Evolutionary conservation across 306 rosid species (phyloP).

Genomic region (Pyrus communis): DNA sequence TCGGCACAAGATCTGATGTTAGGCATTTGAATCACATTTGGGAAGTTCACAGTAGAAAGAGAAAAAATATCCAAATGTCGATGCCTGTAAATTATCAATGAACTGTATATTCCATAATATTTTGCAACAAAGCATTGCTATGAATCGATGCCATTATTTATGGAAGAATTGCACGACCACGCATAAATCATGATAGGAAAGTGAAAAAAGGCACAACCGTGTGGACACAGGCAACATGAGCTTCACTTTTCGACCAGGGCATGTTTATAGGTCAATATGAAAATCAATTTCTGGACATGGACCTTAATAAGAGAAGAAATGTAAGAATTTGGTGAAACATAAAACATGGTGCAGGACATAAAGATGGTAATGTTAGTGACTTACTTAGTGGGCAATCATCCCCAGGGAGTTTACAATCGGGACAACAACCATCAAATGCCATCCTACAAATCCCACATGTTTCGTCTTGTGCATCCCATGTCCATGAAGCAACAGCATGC

Average conservation of each 20-base stretch:
- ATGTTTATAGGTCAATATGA: background rate
- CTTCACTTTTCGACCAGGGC: background rate
- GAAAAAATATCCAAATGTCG: background rate
- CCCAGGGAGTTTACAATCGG: conserved; percentile 87
- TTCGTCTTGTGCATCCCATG: conserved; percentile 93
- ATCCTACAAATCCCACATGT: conserved; percentile 90
- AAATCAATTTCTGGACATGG: background rate
- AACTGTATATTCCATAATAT: background rate
- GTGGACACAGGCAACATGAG: background rate
- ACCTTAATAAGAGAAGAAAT: background rate
- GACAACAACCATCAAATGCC: conserved; percentile 97
- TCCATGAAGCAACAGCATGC: conserved; percentile 93
- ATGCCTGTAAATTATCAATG: background rate
- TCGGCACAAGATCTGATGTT: background rate
- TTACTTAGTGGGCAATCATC: conserved; percentile 90
- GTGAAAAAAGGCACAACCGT: background rate
- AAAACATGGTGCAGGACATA: background rate
- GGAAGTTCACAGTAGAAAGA: background rate
- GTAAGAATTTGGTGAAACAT: background rate
- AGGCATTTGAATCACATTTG: background rate
- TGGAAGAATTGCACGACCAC: background rate
- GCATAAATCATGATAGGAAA: background rate
- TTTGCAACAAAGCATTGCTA: background rate
- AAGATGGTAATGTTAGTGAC: conserved; percentile 12
- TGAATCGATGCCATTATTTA: background rate